Conservation (phyloP, 1,284 basidiomycete species). For the Melampsora larici-populina region DNA sequence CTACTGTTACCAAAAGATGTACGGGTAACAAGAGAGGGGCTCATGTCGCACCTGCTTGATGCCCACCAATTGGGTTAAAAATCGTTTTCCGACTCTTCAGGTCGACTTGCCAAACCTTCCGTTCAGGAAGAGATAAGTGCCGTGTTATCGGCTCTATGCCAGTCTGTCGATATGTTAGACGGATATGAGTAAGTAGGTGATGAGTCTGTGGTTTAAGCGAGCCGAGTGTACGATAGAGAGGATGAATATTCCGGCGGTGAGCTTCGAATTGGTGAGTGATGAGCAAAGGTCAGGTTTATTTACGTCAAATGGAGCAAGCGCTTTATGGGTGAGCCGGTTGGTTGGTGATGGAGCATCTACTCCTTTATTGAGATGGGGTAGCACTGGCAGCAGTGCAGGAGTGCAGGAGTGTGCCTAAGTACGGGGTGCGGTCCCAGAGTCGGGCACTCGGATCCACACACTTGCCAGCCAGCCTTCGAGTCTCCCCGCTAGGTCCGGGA, state of each 20-base stretch:
- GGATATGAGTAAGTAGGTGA: neutral
- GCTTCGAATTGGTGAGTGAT: too few relatives aligned
- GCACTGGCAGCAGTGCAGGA: too few relatives aligned
- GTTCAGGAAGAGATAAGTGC: neutral
- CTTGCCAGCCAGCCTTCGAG: too few relatives aligned
- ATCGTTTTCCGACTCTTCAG: neutral
- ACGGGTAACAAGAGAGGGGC: neutral
- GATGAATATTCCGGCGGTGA: too few relatives aligned
- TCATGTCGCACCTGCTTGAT: neutral
- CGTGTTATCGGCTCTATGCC: neutral
- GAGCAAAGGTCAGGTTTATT: neutral
- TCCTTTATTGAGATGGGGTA: too few relatives aligned
- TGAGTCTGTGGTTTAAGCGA: too few relatives aligned
- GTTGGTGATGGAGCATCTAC: neutral
- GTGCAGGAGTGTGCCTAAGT: too few relatives aligned
- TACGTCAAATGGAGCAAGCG: neutral
- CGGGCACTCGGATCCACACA: too few relatives aligned
- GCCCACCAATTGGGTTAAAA: neutral
- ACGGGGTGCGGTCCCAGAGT: too few relatives aligned
- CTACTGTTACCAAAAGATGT: constrained; percentile 1
- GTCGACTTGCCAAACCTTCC: neutral
- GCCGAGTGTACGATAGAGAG: too few relatives aligned
- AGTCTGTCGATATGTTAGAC: neutral
- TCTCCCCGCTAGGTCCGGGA: too few relatives aligned
- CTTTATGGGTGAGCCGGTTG: neutral